These are phyloP conservation scores for Fusarium sp. DNA, from an alignment of 2,329 filamentous ascomycete species.

Conservation along the genomic window DNA sequence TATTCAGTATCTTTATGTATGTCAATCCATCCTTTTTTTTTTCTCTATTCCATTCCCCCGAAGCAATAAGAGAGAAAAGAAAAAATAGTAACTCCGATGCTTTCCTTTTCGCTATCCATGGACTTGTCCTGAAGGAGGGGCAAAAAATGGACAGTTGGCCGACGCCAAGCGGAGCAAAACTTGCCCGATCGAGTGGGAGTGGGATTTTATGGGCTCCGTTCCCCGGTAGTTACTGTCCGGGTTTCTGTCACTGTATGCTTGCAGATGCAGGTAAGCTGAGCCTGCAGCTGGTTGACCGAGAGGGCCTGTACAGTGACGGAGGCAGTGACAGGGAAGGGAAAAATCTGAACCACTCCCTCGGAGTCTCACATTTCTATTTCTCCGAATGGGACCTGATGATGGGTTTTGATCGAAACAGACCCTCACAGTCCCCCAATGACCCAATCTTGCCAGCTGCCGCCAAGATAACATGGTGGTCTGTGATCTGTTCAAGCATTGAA, in stretches of 20 bases:
- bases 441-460: neutral
- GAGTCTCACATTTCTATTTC: neutral
- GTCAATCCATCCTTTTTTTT: neutral
- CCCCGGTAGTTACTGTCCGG: neutral
- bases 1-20: neutral
- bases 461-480: neutral
- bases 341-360: constrained; percentile 6
- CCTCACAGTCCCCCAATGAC: neutral
- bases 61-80: neutral
- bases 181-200: constrained; percentile 10
- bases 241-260: neutral
- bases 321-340: neutral
- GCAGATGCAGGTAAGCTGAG: neutral
- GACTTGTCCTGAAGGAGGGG: neutral
- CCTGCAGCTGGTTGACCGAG: neutral
- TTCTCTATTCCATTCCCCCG: neutral
- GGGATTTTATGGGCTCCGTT: neutral
- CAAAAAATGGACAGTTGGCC: constrained; percentile 15
- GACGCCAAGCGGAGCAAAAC: constrained; percentile 24
- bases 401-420: neutral
- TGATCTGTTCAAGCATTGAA: neutral
- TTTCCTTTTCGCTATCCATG: constrained; percentile 6
- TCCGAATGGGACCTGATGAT: neutral
- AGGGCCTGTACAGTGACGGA: neutral
- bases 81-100: constrained; percentile 5